Base-by-base conservation (phyloP, 2,329 filamentous ascomycete genomes). In the Chlorencoelia australis region DNA sequence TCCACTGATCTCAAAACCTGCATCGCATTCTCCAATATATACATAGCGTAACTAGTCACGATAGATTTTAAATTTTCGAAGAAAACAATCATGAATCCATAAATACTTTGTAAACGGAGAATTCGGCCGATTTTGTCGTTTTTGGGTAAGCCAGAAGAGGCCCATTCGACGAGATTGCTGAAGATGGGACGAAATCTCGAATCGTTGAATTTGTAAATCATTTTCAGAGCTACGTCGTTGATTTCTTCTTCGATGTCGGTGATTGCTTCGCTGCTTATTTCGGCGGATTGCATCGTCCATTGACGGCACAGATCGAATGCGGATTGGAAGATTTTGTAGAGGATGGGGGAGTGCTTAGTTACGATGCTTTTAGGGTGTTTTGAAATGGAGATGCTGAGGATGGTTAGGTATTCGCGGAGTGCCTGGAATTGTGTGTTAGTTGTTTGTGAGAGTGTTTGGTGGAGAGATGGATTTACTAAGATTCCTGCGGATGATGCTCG, bases 181-280 rank as follows among this genome's bases (percentile, higher is more conserved):
- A 96, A 98, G 44, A 98, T 77, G 1, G 91, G 93, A 9, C 88
- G 73, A 75, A 98, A 98, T 0, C 82, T 77, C 1, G 82, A 79
- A 56, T 98, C 91, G 61, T 95, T 96, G 43, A 98, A 73, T 67
- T 96, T 96, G 66, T 94, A 86, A 36, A 94, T 82, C 78, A 95
- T 91, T 59, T 86, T 83, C 41, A 98, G 73, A 0, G 79, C 75
- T 9, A 82, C 75, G 7, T 80, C 73, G 54, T 85, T 81, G 47
- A 84, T 54, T 8, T 67, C 65, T 2, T 65, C 62, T 55, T 94
- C 85, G 9, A 86, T 65, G 27, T 68, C 65, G 14, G 66, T 59
- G 5, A 83, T 58, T 29, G 71, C 63, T 10, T 69, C 60, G 11
- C 66, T 53, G 22, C 44, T 52, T 27, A 65, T 58, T 8, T 51